Base-by-base conservation (phyloP, 306 rosid species). In the Corylus americana region DNA sequence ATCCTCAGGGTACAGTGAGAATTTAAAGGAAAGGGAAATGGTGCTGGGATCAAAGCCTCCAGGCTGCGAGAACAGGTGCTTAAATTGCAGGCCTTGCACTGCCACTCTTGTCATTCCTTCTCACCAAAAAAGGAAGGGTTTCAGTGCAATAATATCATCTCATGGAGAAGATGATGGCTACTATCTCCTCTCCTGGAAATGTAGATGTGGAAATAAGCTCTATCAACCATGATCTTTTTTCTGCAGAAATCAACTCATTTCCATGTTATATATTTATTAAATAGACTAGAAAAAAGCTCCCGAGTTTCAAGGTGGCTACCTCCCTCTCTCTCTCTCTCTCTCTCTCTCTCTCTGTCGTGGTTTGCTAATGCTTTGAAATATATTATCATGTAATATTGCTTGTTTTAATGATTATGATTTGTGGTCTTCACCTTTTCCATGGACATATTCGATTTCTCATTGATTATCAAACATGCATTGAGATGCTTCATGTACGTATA, bases 41-140 rank as follows among this genome's bases (percentile, higher is more conserved):
- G 85, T 85, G 83, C 58, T 94, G 81, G 98, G 98, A 1, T 94
- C 98, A 74, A 86, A 84, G 79, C 98, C 98, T n/a, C 98, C 98
- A 0, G 76, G 48, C 4, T 94, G 98, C 80, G 80, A 78, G 20
- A 88, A 92, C 79, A 94, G 83, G 88, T 94, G 98, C 87, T 79
- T 83, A 86, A 92, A 84, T 67, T 94, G 98, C 50, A 89, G 87
- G 77, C 98, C 98, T 42, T 94, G 98, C 78, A 77, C 53, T 84
- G 93, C 97, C 7, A 89, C 95, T 25, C 81, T 91, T 78, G 93
- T 92, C 6, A 79, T 89, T 80, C 93, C 98, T 16, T 75, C 85
- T 71, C 92, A 90, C 85, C 81, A 84, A 49, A 55, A 37, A 71
- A 55, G 25, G 67, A 84, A 81, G 47, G 76, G 47, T n/a, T 74